Conservation (phyloP, 495 filamentous ascomycete genomes). For the Penicillium macrosclerotiorum region DNA sequence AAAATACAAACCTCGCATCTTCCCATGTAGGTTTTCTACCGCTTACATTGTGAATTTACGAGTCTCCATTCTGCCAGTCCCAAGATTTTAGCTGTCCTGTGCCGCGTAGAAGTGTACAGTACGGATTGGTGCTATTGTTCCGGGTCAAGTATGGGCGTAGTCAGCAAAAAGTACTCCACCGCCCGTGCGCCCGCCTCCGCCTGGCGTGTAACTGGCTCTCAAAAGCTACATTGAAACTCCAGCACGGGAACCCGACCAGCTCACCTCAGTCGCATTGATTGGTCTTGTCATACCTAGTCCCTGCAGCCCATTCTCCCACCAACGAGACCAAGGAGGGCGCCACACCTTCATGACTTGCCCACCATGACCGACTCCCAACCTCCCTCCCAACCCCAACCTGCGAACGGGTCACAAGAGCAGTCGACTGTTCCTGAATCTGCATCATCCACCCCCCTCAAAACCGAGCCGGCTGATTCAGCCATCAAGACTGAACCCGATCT, state of each 20-base stretch:
- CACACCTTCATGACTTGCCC: constrained; percentile 14
- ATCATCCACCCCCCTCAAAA: constrained; percentile 1
- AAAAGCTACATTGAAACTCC: constrained; percentile 6
- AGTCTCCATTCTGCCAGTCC: too few relatives aligned
- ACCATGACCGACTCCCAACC: constrained; percentile 19
- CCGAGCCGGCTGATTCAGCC: constrained; percentile 10
- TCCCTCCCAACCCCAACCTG: constrained; percentile 8
- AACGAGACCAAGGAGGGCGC: not conserved
- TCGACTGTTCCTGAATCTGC: constrained; percentile 8
- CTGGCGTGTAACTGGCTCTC: constrained; percentile 20
- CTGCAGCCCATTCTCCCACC: constrained; percentile 14
- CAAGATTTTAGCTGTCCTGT: too few relatives aligned
- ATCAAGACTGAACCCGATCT: constrained; percentile 35
- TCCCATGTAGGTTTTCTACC: not conserved
- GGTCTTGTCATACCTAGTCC: constrained; percentile 11
- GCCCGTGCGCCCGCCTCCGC: constrained; percentile 17
- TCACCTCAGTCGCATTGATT: constrained; percentile 16
- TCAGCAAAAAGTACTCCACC: not conserved
- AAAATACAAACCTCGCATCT: not conserved
- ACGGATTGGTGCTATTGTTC: too few relatives aligned
- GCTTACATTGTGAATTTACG: not conserved
- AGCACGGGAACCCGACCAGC: constrained; percentile 3
- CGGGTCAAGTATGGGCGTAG: too few relatives aligned
- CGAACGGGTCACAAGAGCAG: constrained; percentile 22
- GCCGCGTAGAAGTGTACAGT: too few relatives aligned